Percentiles rank a stretch among this genome's conserved stretches.
Conservation (phyloP, 495 filamentous ascomycete genomes). For the Neurospora pannonica region DNA sequence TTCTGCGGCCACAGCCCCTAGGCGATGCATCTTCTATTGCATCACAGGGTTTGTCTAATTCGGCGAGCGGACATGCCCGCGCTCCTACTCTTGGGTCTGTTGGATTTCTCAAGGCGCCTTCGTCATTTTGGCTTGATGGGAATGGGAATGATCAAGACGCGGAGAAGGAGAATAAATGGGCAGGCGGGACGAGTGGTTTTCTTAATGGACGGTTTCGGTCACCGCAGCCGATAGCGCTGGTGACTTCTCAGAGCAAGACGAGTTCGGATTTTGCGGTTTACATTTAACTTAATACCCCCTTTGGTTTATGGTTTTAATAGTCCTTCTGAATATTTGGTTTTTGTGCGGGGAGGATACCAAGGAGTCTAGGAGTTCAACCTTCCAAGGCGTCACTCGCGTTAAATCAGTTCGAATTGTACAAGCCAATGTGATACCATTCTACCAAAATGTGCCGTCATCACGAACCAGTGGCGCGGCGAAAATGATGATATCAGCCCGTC, state of each 20-base stretch:
- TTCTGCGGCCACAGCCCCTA: neutral
- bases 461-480: neutral
- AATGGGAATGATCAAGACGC: neutral
- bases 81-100: neutral
- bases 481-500: neutral
- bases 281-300: constrained; percentile 6
- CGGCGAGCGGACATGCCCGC: neutral
- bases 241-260: constrained; percentile 3
- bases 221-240: constrained; percentile 1
- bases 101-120: neutral
- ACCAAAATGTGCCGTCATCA: neutral
- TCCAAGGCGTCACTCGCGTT: neutral
- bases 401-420: neutral
- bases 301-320: neutral
- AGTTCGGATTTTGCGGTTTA: constrained; percentile 18
- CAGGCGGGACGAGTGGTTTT: neutral
- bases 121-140: neutral
- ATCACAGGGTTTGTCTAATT: neutral
- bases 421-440: neutral
- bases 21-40: neutral
- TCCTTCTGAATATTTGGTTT: neutral
- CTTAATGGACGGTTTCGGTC: neutral
- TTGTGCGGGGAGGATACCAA: neutral
- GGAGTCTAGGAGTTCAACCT: neutral
- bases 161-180: neutral